Percentiles rank a stretch among this genome's conserved stretches.
These are phyloP conservation scores for Physcia stellaris DNA, from an alignment of 495 filamentous ascomycete genomes.

Conservation along the genomic window DNA sequence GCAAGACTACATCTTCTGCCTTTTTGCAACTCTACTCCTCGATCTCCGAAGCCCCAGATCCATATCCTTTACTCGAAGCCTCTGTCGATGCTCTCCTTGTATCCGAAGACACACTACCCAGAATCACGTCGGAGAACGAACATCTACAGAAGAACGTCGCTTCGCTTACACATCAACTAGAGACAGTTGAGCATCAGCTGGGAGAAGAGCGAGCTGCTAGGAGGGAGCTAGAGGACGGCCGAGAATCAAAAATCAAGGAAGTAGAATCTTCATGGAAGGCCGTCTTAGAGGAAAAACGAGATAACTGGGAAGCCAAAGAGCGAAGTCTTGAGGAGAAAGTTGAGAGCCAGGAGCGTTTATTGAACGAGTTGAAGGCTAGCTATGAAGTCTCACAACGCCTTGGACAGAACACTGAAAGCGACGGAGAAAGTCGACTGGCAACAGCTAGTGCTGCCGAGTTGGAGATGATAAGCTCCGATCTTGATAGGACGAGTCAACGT, in stretches of 20 bases:
- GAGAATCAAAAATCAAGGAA: slow-evolving; percentile 69
- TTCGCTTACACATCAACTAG: slow-evolving; percentile 80
- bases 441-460: slow-evolving; percentile 77
- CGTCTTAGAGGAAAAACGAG: slow-evolving; percentile 85
- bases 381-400: slow-evolving; percentile 93
- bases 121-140: slow-evolving; percentile 72
- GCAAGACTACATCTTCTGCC: slow-evolving; percentile 78
- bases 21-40: slow-evolving; percentile 88
- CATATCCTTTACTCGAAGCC: slow-evolving; percentile 90
- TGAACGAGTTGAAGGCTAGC: slow-evolving; percentile 91
- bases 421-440: slow-evolving; percentile 34
- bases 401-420: slow-evolving; percentile 53
- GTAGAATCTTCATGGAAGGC: slow-evolving; percentile 82
- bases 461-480: slow-evolving; percentile 79
- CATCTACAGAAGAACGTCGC: slow-evolving; percentile 68
- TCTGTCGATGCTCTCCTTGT: slow-evolving; percentile 86
- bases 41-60: slow-evolving; percentile 88
- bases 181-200: slow-evolving; percentile 64
- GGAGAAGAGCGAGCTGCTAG: slow-evolving; percentile 59
- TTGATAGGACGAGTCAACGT: slow-evolving; percentile 77
- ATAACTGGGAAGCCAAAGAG: slow-evolving; percentile 95
- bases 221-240: slow-evolving; percentile 58
- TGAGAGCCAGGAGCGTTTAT: slow-evolving; percentile 79
- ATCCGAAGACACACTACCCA: slow-evolving; percentile 81
- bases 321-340: slow-evolving; percentile 82